phyloP scores from a whole-genome alignment of 352 stramenopile genomes.

The Phytophthora podocarpi region DNA sequence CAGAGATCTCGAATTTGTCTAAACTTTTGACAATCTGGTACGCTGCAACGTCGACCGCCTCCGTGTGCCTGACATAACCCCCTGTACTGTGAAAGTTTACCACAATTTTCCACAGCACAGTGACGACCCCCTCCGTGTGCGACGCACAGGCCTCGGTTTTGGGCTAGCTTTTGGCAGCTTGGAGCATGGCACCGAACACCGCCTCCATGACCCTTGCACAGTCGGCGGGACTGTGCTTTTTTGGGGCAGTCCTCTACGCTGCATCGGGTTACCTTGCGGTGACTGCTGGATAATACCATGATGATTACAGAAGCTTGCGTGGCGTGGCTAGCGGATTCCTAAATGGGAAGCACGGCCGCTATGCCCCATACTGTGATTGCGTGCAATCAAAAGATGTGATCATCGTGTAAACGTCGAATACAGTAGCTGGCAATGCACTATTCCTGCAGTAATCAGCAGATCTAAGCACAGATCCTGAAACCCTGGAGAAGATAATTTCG shows the following conservation, averaged over 20 bases:
- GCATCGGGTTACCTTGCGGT: not conserved
- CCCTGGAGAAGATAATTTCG: no score
- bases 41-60: constrained; percentile 9
- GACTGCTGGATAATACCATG: no score
- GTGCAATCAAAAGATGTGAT: no score
- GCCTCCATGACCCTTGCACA: constrained; percentile 10
- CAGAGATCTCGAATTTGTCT: constrained; percentile 9
- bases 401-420: no score
- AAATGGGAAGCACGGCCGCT: no score
- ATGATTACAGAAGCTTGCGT: no score
- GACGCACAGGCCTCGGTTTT: not conserved
- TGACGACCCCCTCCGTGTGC: not conserved
- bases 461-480: no score
- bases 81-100: constrained; percentile 9
- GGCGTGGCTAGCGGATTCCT: no score
- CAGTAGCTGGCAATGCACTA: no score
- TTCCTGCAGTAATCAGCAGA: no score
- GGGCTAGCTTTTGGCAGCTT: not conserved
- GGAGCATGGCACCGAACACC: not conserved
- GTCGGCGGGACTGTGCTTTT: not conserved
- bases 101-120: not conserved
- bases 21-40: constrained; percentile 6
- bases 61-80: constrained; percentile 2
- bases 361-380: no score
- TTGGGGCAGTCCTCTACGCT: not conserved